These are phyloP conservation scores for Tricholoma bakamatsutake DNA, from an alignment of 768 basidiomycete species.

Conservation along the genomic window DNA sequence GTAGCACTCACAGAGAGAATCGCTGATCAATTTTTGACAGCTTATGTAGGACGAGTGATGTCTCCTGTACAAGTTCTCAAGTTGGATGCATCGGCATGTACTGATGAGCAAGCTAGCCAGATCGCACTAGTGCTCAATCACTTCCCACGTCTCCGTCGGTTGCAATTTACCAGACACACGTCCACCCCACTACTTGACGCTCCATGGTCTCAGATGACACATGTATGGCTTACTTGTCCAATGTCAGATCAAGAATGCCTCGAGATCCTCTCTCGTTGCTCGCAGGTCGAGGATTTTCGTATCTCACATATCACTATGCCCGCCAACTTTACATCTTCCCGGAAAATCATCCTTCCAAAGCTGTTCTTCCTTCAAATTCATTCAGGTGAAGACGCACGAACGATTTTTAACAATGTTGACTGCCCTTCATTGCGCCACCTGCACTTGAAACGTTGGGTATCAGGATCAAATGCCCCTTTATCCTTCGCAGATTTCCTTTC, in stretches of 20 bases:
- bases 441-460: not conserved
- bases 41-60: not conserved
- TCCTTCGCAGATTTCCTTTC: not conserved
- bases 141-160: not conserved
- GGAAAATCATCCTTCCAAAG: not conserved
- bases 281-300: not conserved
- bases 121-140: not conserved
- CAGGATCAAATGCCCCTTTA: not conserved
- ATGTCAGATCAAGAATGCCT: not conserved
- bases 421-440: not conserved
- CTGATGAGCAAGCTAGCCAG: not conserved
- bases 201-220: slow-evolving; percentile 2
- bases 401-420: not conserved
- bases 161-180: not conserved
- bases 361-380: not conserved
- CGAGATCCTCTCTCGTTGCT: not conserved
- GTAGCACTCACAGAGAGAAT: not conserved
- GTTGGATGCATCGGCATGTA: not conserved
- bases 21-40: not conserved
- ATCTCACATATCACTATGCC: not conserved
- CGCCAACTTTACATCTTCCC: not conserved
- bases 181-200: not conserved
- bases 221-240: not conserved
- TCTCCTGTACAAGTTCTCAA: not conserved
- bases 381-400: not conserved